Evolutionary conservation across 441 rosid species (phyloP).

Genomic region (Jatropha podagrica): DNA sequence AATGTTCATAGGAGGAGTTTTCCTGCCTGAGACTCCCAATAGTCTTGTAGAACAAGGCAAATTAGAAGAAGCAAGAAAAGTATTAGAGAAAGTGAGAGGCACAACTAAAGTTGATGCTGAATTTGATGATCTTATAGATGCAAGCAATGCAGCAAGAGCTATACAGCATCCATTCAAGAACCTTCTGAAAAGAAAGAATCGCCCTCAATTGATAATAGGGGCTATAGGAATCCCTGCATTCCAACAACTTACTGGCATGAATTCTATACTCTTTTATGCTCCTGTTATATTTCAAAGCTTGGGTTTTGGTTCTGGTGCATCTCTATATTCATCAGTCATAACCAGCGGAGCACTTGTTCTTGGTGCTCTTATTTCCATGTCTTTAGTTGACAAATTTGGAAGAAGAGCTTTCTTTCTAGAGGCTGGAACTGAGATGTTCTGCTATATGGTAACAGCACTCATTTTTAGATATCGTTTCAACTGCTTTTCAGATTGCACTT

Average conservation of each 20-base stretch:
- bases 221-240: constrained; percentile 81
- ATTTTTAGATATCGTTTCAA: no score
- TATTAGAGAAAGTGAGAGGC: constrained; percentile 71
- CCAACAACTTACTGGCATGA: constrained; percentile 88
- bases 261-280: constrained; percentile 85
- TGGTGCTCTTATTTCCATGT: constrained; percentile 67
- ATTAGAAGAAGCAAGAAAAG: constrained; percentile 58
- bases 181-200: constrained; percentile 60
- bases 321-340: constrained; percentile 65
- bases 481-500: no score
- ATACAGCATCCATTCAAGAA: constrained; percentile 74
- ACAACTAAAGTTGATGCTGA: constrained; percentile 74
- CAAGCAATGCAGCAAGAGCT: constrained; percentile 66
- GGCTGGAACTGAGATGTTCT: constrained; percentile 75
- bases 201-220: constrained; percentile 80
- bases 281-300: constrained; percentile 85
- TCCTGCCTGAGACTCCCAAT: constrained; percentile 83
- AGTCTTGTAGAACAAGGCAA: constrained; percentile 87
- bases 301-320: constrained; percentile 75
- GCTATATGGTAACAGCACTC: constrained; percentile 50
- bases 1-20: constrained; percentile 73
- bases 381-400: constrained; percentile 72
- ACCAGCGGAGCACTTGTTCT: constrained; percentile 64
- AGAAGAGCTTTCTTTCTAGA: constrained; percentile 81
- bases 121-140: constrained; percentile 72